Conservation (phyloP, 225 moss, liverwort and hornwort genomes). For the Lunularia cruciata region DNA sequence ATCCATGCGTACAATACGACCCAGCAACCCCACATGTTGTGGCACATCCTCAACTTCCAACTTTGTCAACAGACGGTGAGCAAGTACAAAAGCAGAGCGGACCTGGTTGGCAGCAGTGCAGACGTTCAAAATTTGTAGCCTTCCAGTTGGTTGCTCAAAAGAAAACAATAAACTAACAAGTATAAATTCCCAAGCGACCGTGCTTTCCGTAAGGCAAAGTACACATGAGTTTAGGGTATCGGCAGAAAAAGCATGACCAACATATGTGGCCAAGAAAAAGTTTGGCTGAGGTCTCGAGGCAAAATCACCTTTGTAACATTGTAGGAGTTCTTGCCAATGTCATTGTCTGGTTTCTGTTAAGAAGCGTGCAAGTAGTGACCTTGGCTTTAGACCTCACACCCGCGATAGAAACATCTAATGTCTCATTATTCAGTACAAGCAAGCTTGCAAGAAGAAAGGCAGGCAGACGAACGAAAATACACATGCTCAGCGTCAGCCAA, state of each 20-base stretch:
- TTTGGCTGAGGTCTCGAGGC: background rate
- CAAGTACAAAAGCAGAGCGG: slow-evolving; percentile 89
- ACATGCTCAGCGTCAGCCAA: too few relatives aligned
- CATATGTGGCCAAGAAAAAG: too few relatives aligned
- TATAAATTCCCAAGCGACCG: too few relatives aligned
- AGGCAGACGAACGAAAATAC: background rate
- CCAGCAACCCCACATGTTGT: slow-evolving; percentile 56
- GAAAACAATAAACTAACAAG: too few relatives aligned
- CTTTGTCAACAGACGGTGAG: slow-evolving; percentile 76
- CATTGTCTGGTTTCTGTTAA: slow-evolving; percentile 87
- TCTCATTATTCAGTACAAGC: background rate
- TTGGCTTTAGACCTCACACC: background rate
- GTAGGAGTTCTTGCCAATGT: slow-evolving; percentile 94
- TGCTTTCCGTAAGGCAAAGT: too few relatives aligned
- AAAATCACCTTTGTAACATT: slow-evolving; percentile 74
- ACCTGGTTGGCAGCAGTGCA: slow-evolving; percentile 46
- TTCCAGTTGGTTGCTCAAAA: too few relatives aligned
- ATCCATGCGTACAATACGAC: slow-evolving; percentile 92
- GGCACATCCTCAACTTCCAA: slow-evolving; percentile 63
- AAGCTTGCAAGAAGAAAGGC: background rate
- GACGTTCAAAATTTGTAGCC: too few relatives aligned
- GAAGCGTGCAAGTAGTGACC: background rate
- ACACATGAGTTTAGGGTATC: too few relatives aligned
- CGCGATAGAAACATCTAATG: background rate
- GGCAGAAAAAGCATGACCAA: too few relatives aligned